These are phyloP conservation scores for Coemansia sp. DNA, from an alignment of 192 early-diverging fungal genomes.

Conservation along the genomic window DNA sequence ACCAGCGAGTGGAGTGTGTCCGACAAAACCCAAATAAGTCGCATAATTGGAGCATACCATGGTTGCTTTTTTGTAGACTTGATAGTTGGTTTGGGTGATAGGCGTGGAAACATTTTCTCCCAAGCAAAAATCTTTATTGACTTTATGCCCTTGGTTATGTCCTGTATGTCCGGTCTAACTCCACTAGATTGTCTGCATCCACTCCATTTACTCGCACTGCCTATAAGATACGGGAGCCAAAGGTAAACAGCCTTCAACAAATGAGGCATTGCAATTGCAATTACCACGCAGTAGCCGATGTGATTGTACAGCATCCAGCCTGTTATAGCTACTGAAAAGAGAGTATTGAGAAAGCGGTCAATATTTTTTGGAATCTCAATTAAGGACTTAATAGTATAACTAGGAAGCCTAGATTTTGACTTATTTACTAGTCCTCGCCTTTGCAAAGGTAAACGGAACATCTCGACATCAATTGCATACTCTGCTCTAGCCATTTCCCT, in stretches of 20 bases:
- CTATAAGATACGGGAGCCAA: neutral
- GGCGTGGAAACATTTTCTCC: neutral
- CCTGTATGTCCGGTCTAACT: neutral
- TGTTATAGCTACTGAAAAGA: neutral
- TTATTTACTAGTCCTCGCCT: conserved; percentile 6
- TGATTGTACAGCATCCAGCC: neutral
- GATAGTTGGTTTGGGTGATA: neutral
- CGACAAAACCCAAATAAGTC: neutral
- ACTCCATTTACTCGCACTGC: neutral
- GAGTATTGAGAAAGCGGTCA: neutral
- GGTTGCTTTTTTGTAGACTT: neutral
- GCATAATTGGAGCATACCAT: neutral
- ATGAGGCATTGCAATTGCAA: too few relatives aligned
- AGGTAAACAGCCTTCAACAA: neutral
- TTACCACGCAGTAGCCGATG: too few relatives aligned
- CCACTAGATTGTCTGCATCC: neutral
- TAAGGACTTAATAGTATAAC: neutral
- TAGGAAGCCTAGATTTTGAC: neutral
- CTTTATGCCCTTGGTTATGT: neutral
- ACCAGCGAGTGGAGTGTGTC: neutral
- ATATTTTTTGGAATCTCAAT: neutral
- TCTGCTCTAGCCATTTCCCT: neutral
- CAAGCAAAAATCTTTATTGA: neutral
- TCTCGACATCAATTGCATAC: neutral
- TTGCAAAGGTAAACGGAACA: conserved; percentile 14